These are phyloP conservation scores for Backusella sp. DNA, from an alignment of 192 early-diverging fungal genomes.

Conservation along the genomic window DNA sequence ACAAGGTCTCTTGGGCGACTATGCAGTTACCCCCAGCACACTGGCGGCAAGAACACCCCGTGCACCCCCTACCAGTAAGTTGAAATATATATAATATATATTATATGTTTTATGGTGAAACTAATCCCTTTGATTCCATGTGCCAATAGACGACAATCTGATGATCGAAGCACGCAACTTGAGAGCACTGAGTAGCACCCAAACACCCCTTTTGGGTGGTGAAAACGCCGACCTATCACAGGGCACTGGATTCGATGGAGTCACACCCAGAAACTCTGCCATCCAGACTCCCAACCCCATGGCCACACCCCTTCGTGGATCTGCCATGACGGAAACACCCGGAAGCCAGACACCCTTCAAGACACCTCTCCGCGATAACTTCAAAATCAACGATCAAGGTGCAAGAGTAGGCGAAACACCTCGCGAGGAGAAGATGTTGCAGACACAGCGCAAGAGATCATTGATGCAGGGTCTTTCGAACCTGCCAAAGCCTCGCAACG, in stretches of 20 bases:
- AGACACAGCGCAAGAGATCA: slow-evolving; percentile 63
- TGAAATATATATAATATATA: background rate
- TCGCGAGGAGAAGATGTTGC: slow-evolving; percentile 57
- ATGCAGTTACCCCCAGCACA: slow-evolving; percentile 53
- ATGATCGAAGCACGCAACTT: slow-evolving; percentile 84
- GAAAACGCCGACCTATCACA: slow-evolving; percentile 50
- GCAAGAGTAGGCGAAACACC: slow-evolving; percentile 62
- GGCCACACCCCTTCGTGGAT: slow-evolving; percentile 38
- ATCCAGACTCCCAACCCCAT: slow-evolving; percentile 85
- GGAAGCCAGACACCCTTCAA: slow-evolving; percentile 55
- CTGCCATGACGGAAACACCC: slow-evolving; percentile 14
- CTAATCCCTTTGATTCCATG: background rate
- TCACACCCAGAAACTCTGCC: slow-evolving; percentile 52
- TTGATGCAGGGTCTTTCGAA: slow-evolving; percentile 65
- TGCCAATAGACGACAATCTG: slow-evolving; percentile 55
- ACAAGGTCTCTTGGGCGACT: slow-evolving; percentile 70
- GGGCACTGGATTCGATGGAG: slow-evolving; percentile 61
- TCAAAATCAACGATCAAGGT: slow-evolving; percentile 54
- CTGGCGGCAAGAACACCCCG: slow-evolving; percentile 69
- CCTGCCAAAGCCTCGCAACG: slow-evolving; percentile 89
- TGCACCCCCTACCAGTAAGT: slow-evolving; percentile 37
- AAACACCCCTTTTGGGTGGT: slow-evolving; percentile 85
- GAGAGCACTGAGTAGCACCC: slow-evolving; percentile 65
- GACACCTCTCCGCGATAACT: slow-evolving; percentile 59
- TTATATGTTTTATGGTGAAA: background rate